Percentiles rank a stretch among this genome's conserved stretches.
These are phyloP conservation scores for Citeromyces siamensis DNA, from an alignment of 1,139 yeast genomes.

Conservation along the genomic window DNA sequence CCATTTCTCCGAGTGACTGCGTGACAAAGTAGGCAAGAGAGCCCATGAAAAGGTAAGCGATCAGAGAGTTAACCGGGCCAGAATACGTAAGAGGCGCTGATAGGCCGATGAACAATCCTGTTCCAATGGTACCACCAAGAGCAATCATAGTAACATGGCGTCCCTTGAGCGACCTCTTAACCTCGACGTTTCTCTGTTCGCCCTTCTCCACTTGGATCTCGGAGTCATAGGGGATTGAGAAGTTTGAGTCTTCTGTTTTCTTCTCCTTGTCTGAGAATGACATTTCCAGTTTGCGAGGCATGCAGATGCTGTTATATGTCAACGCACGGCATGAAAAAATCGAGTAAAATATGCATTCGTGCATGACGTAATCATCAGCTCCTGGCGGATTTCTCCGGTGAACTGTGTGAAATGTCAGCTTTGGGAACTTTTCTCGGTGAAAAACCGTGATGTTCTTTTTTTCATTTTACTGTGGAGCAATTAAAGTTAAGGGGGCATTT, in stretches of 20 bases:
- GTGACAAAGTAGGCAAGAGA: constrained; percentile 47
- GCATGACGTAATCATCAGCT: no score
- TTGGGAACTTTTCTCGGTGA: no score
- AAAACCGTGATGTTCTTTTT: no score
- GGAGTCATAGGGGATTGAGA: not conserved
- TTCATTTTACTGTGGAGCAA: no score
- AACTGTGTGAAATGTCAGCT: no score
- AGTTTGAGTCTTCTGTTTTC: not conserved
- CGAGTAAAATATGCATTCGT: no score
- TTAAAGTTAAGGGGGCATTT: no score
- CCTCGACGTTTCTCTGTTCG: constrained; percentile 14
- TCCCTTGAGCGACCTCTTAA: constrained; percentile 13
- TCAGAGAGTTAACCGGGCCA: constrained; percentile 52
- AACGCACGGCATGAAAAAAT: no score
- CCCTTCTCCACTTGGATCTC: constrained; percentile 11
- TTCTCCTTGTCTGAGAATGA: not conserved
- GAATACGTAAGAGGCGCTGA: constrained; percentile 35
- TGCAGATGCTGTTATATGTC: no score
- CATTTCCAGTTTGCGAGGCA: no score
- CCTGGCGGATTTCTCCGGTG: no score
- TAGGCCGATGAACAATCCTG: constrained; percentile 51
- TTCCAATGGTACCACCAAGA: constrained; percentile 58
- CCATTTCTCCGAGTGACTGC: constrained; percentile 63
- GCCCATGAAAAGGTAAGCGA: constrained; percentile 51
- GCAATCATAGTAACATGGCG: constrained; percentile 57